Evolutionary conservation across 2,329 filamentous ascomycete species (phyloP), one percentile per base, ranked within the genome.

Genomic region (Colletotrichum musae): DNA sequence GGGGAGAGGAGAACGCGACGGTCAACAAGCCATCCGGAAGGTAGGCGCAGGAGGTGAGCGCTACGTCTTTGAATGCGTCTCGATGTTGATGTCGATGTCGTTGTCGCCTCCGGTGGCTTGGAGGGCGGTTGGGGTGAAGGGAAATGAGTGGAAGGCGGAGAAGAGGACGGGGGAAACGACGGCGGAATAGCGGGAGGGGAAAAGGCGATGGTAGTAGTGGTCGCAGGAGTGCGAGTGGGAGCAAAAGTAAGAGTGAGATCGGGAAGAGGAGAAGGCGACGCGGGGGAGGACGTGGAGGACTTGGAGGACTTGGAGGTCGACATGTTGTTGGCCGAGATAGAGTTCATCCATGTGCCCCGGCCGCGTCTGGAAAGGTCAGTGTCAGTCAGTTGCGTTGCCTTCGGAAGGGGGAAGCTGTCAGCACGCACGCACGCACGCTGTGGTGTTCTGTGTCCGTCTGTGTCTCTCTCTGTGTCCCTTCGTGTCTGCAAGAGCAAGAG

Each of bases 351-450:
- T 69, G 67, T 56, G 67, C 62, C 57, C 59, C 62, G 51, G 56
- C 67, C 67, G 62, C 62, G 67, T 69, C 62, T 66, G 67, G 67
- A 69, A 66, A 69, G 67, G 67, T 69, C 67, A 69, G 52, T 69
- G 67, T 69, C 56, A 59, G 57, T 48, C 45, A 43, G 45, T n/a
- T 26, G 51, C 32, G 51, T 53, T 26, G 32, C 52, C 52, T 54
- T 39, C 52, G 52, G 52, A 3, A 53, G 51, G 32, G 26, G 51
- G 45, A 43, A 43, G 41, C 41, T 43, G 41, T 43, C 41, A 43
- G 41, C 41, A 43, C 41, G 24, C 28, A 26, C 36, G 26, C 52
- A 36, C 36, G 52, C 28, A n/a, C 18, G 26, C 28, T 58, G 16
- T 16, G 15, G 36, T 36, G 54, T 32, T 32, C 28, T 32, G 28